A percentile compares a stretch with the other conserved stretches of the same genome.
Conservation (phyloP, 306 rosid genomes). For the Prunus kanzakura region DNA sequence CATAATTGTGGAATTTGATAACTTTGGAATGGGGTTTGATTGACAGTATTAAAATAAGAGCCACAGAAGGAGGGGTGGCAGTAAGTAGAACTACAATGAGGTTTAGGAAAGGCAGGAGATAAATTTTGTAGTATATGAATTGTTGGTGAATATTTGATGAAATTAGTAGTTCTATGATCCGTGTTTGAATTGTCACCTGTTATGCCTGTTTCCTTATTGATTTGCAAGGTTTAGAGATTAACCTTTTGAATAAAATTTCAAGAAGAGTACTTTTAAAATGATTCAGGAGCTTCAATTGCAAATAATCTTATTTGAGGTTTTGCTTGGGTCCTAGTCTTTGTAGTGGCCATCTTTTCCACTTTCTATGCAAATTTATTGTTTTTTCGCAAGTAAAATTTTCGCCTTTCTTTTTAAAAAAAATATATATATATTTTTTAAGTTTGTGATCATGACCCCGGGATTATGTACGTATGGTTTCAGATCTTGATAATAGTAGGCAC, state of each 20-base stretch:
- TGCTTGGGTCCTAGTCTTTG: background rate
- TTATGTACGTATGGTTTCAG: background rate
- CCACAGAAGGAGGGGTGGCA: background rate
- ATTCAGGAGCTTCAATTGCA: no score
- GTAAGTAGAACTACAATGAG: background rate
- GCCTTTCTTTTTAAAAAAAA: no score
- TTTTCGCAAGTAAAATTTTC: no score
- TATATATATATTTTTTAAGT: background rate
- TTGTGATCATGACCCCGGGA: background rate
- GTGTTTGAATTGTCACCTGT: background rate
- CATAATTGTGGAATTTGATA: background rate
- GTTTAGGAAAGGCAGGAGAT: background rate
- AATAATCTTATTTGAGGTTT: background rate
- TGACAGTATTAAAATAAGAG: background rate
- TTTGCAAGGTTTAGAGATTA: background rate
- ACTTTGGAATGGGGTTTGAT: background rate
- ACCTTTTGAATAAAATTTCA: background rate
- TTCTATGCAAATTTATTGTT: background rate
- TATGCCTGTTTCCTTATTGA: background rate
- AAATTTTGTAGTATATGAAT: background rate
- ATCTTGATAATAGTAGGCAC: background rate
- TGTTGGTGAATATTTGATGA: background rate
- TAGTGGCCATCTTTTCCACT: background rate
- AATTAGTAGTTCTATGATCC: background rate
- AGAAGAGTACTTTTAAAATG: background rate